Evolutionary conservation across 2,329 filamentous ascomycete genomes (phyloP), one percentile per base, ranked within the genome.

Genomic region (Chaetomium strumarium): DNA sequence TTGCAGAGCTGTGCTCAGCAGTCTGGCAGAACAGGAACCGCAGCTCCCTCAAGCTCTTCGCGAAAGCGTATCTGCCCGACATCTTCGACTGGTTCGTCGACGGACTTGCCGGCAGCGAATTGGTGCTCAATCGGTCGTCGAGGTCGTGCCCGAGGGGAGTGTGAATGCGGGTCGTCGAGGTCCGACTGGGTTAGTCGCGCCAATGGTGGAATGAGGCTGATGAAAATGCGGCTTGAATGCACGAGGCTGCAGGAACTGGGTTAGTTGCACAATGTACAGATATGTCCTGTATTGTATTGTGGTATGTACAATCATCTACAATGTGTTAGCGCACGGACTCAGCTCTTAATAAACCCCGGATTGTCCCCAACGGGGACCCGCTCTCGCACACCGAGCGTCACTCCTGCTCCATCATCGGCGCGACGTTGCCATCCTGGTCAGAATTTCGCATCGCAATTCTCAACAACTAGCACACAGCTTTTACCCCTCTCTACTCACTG

Each of bases 11-110:
- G 69, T 90, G 85, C 69, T 95, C 87, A 61, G 87, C 88, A 49
- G 89, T 91, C 75, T 97, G 92, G 78, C 93, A 97, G 76, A 97
- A 92, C 65, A 95, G 80, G 76, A 99, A 99, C 69, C 93, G 88
- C 70, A 99, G 80, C 80, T 99, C 93, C 80, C 90, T 95, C 70
- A 99, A 79, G 61, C 83, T 77, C 72, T 90, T 86, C 63, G 83
- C 81, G 75, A 99, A 99, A 64, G 84, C 89, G 76, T 96, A 96
- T 79, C 93, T 95, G 74, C 80, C 78, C 63, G 90, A 89, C 93
- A 97, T 97, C 7, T 50, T 57, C 29, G 49, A 20, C 30, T 44
- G 33, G 31, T 33, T 39, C 30, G 29, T 45, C 46, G 43, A 49
- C 44, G 45, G 38, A 41, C 50, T 48, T 17, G 46, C 40, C 47